Evolutionary conservation across 768 basidiomycete species (phyloP), one percentile per base, ranked within the genome.

Genomic region (Leccinum fibrillosum): DNA sequence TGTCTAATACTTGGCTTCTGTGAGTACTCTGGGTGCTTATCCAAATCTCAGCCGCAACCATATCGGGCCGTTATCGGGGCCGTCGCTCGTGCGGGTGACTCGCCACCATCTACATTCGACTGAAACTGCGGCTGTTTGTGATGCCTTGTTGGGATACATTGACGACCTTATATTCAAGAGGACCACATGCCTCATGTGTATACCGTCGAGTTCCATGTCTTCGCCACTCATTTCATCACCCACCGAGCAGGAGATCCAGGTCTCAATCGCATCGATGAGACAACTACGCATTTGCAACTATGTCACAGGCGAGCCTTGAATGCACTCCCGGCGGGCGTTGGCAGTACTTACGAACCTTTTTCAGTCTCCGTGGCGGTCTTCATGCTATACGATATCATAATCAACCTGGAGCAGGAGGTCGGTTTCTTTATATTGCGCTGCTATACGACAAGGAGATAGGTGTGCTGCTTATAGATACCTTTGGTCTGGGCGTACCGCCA

Each of bases 341-440:
- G 13, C 21, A 35, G 32, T 8, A 21, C 19, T 52, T 10, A 57
- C 48, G 15, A 21, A 30, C 42, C 5, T 34, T 21, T 47, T 52
- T 45, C 19, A 64, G 64, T 63, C 37, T 66, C 66, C 21, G 59
- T 57, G 23, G 19, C 48, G 23, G 21, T 42, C 7, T 61, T 66
- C 48, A 68, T 64, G 57, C 19, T 66, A 10, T 66, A 67, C 37
- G 66, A 67, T 34, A 61, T 67, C 39, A 12, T 61, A 10, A 60
- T 60, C 49, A 68, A 68, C 17, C 25, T 68, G 23, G n/a, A 64
- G 23, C 53, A 39, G 25, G 67, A 69, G 61, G 67, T 64, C 5
- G 1, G 51, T 25, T 49, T 37, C 10, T 21, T 32, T 37, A 1
- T 49, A 6, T 6, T 32, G 19, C 17, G 9, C 6, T 37, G 19